Conservation (phyloP, 129 eudicot genomes). For the Sambucus nigra region DNA sequence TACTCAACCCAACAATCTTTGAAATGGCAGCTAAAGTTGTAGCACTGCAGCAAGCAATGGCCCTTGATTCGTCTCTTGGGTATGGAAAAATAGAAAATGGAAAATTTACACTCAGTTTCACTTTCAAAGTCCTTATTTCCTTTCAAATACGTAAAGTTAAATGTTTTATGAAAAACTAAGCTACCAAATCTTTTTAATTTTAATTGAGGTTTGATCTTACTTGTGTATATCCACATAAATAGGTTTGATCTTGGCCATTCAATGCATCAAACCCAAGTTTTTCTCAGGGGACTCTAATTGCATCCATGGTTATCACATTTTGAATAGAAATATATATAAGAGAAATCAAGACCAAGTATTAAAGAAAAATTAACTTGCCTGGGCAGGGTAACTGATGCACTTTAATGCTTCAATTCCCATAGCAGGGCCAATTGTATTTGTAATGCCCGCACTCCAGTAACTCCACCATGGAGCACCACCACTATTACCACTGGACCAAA, state of each 20-base stretch:
- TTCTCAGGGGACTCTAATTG: not conserved
- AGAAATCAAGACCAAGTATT: not conserved
- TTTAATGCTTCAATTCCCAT: constrained; percentile 97
- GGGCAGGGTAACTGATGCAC: constrained; percentile 96
- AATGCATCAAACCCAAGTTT: too few species aligned
- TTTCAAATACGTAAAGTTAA: too few species aligned
- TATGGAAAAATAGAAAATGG: too few species aligned
- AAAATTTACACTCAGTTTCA: too few species aligned
- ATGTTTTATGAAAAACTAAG: too few species aligned
- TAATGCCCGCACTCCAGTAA: constrained; percentile 98
- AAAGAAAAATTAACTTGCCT: constrained; percentile 33
- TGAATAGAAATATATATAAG: not conserved
- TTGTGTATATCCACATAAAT: too few species aligned
- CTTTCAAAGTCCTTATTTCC: too few species aligned
- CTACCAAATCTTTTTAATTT: too few species aligned
- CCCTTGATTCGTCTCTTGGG: not conserved
- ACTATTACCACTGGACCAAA: constrained; percentile 61
- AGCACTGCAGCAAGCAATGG: constrained; percentile 2
- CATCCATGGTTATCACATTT: not conserved
- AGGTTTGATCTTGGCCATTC: not conserved
- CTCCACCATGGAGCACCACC: constrained; percentile 99
- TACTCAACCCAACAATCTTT: too few species aligned
- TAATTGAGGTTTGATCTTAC: too few species aligned
- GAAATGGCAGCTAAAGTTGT: not conserved
- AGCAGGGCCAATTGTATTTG: constrained; percentile 95